Base-by-base conservation (phyloP, 1,139 yeast species). In the Diutina scorzettiae region DNA sequence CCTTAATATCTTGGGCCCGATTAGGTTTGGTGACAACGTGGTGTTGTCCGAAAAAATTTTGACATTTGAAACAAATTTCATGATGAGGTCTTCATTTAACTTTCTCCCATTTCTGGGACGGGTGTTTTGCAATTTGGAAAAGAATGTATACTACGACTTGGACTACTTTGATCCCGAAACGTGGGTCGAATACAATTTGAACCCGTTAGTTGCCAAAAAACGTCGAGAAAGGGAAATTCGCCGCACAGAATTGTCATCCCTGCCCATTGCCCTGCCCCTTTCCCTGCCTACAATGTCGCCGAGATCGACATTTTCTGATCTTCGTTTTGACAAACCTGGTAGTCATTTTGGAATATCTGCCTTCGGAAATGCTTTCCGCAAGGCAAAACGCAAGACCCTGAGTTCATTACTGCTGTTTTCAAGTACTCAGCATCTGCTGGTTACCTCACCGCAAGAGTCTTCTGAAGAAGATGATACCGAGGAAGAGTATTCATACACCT, bases 1-100 rank as follows among this genome's bases (percentile, higher is more conserved):
- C 57, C 76, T 89, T 12, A 86, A 85, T 53, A 83, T 86, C 41
- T 59, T 87, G 43, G 96, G 96, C 0, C 96, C 96, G 0, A 60
- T 86, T 1, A 60, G 95, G 48, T 77, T 70, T 49, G 95, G 95
- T 19, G 96, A 87, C 57, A 71, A 81, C 20, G 87, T 87, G 2
- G 59, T 86, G 45, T 66, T 85, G 43, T 81, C 85, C 51, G 82
- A 81, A 46, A 78, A 76, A 49, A 74, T 87, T 24, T 62, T 87
- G 42, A 81, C 95, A 1, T 78, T 81, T 30, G 93, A 85, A 54
- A 81, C 81, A 8, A 86, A 84, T 54, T 87, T 87, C 57, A 76
- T 85, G 67, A 85, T 87, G 95, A 70, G 96, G 52, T 80, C 91
- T 30, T 77, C 89, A 43, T 86, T 75, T 58, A 69, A 77, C 31